Percentiles rank a stretch among this genome's conserved stretches.
Evolutionary conservation across 148 eudicot genomes (phyloP).

Genomic region (Rhododendron molle): DNA sequence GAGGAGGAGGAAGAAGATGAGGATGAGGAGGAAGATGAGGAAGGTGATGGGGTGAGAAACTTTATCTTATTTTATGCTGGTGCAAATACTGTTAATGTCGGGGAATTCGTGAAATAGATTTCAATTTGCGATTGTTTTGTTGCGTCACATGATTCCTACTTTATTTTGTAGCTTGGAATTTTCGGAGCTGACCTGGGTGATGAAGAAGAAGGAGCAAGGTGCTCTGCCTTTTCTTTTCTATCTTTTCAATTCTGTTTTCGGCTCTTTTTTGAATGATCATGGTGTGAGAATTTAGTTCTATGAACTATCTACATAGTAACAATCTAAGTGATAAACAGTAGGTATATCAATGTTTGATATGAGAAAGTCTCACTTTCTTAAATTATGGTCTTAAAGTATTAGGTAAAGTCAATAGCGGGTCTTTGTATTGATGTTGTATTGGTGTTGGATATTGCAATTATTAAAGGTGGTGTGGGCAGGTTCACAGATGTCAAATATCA

Average conservation of each 20-base stretch:
- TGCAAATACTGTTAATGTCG: background rate
- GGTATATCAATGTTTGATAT: background rate
- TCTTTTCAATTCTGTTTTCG: background rate
- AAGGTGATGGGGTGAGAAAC: slow-evolving; percentile 28
- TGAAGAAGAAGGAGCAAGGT: slow-evolving; percentile 49
- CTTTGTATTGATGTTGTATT: background rate
- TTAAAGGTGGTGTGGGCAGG: background rate
- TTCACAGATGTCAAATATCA: background rate
- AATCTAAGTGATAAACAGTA: no score
- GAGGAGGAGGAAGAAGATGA: slow-evolving; percentile 30
- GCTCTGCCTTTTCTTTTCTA: background rate
- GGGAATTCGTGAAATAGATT: background rate
- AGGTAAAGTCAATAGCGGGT: background rate
- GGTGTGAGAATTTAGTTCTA: background rate
- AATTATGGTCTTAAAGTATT: background rate
- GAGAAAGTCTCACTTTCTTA: background rate
- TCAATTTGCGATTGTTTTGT: background rate
- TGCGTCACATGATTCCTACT: slow-evolving; percentile 9
- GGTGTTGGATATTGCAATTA: background rate
- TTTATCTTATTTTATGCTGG: background rate
- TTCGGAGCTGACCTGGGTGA: slow-evolving; percentile 43
- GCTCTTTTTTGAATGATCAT: background rate
- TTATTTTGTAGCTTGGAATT: slow-evolving; percentile 50
- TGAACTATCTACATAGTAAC: background rate
- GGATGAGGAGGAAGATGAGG: slow-evolving; percentile 44